phyloP scores from a whole-genome alignment of 2,329 filamentous ascomycete species.

The Botrytis medusae region DNA sequence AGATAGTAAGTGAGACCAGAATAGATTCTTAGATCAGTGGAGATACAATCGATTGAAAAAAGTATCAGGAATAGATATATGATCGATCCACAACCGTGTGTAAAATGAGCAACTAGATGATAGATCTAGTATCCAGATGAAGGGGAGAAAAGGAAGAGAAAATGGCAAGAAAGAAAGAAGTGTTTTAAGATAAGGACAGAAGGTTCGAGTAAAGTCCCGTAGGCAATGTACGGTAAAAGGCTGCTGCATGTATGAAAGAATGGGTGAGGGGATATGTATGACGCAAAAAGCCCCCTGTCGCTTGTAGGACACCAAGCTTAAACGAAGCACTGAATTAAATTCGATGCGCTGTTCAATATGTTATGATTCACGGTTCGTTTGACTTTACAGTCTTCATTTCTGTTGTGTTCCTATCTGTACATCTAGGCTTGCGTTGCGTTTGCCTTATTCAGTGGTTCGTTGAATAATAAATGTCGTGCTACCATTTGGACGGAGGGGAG shows the following conservation, averaged over 20 bases:
- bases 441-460: conserved; percentile 14
- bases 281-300: background rate
- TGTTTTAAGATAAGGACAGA: conserved; percentile 18
- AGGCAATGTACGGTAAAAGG: background rate
- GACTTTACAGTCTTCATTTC: background rate
- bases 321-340: background rate
- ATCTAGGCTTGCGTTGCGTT: conserved; percentile 15
- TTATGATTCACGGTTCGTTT: conserved; percentile 8
- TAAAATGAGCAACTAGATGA: conserved; percentile 15
- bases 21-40: conserved; percentile 7
- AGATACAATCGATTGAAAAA: background rate
- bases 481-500: background rate
- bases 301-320: conserved; percentile 12
- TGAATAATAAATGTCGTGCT: conserved; percentile 11
- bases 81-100: conserved; percentile 5
- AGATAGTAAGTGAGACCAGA: background rate
- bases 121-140: conserved; percentile 9
- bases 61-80: background rate
- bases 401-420: conserved; percentile 14
- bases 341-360: conserved; percentile 14
- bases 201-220: background rate
- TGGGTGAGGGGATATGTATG: conserved; percentile 4
- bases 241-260: conserved; percentile 6
- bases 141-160: background rate
- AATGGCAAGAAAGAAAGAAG: conserved; percentile 1